phyloP scores from a whole-genome alignment of 2,329 filamentous ascomycete genomes.

The Falciphora oryzae region DNA sequence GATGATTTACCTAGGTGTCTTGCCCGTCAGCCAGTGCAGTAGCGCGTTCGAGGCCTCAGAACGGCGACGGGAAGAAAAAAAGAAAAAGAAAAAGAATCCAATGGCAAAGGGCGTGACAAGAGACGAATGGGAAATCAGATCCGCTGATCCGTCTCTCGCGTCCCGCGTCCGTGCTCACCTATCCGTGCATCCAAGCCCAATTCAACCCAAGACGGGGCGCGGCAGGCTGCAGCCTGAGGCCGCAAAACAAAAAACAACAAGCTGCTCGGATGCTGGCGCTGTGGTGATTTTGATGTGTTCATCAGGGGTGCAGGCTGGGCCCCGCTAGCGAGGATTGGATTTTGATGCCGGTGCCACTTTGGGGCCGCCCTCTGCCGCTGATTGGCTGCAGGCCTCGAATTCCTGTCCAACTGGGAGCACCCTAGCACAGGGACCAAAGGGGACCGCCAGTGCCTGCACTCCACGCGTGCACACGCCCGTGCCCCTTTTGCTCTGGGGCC shows the following conservation, averaged over 20 bases:
- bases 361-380: neutral
- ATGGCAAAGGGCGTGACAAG: no score
- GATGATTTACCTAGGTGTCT: neutral
- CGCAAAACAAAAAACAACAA: neutral
- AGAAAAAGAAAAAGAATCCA: neutral
- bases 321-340: slow-evolving; percentile 3
- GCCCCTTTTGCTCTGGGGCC: slow-evolving; percentile 10
- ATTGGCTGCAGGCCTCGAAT: slow-evolving; percentile 1
- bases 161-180: neutral
- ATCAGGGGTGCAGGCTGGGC: slow-evolving; percentile 8
- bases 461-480: slow-evolving; percentile 11
- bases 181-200: neutral
- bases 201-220: neutral
- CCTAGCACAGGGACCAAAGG: slow-evolving; percentile 6
- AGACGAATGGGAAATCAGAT: neutral
- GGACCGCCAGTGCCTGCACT: slow-evolving; percentile 11
- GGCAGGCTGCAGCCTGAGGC: neutral
- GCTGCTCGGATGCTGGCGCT: no score
- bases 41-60: no score
- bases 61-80: neutral
- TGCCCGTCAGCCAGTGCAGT: no score
- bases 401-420: neutral
- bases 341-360: slow-evolving; percentile 7
- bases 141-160: neutral
- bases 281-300: neutral